Base-by-base conservation (phyloP, 2,329 filamentous ascomycete species). In the Colletotrichum eremochloae region DNA sequence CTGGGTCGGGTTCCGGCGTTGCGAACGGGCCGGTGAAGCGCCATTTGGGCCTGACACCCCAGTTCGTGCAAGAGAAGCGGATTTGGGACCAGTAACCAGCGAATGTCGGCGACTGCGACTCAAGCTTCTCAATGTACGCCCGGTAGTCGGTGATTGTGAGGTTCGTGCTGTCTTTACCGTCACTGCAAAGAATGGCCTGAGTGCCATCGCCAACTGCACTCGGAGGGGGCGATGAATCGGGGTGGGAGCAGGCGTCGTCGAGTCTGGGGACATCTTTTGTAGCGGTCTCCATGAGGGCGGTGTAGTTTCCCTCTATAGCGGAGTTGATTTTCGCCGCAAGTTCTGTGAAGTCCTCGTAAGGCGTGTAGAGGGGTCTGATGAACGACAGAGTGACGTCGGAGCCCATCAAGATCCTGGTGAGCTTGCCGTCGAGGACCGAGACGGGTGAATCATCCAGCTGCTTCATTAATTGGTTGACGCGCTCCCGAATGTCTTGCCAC, bases 11-110 rank as follows among this genome's bases (percentile, higher is more conserved):
- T 40, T 71, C 18, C 1, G 80, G 80, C 1, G 78, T 78, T 6
- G 74, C 76, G 42, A 80, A 83, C 6, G 81, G 81, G 0, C 81
- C 81, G 18, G 75, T 75, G 76, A 84, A 86, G n/a, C 79, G 75
- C 80, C 82, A 85, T 68, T 78, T 80, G 8, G 85, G 79, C 1
- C 79, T 77, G 36, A 83, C 76, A 0, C 44, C 74, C 78, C 85
- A 82, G 5, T 81, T 80, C 0, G 79, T 76, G 78, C 86, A 88
- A 7, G 76, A 70, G 9, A 86, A 74, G 1, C 82, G 82, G 57
- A 84, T 76, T 5, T n/a, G 57, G 18, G 81, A 70, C 83, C 82
- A 84, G 50, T 52, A 48, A 0, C 77, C 72, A 24, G 80, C 83
- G 14, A 82, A 76, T 24, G 80, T 75, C 5, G 75, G 72, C 0